These are phyloP conservation scores for Neofusicoccum sp. DNA, from an alignment of 2,329 filamentous ascomycete species.

Conservation along the genomic window DNA sequence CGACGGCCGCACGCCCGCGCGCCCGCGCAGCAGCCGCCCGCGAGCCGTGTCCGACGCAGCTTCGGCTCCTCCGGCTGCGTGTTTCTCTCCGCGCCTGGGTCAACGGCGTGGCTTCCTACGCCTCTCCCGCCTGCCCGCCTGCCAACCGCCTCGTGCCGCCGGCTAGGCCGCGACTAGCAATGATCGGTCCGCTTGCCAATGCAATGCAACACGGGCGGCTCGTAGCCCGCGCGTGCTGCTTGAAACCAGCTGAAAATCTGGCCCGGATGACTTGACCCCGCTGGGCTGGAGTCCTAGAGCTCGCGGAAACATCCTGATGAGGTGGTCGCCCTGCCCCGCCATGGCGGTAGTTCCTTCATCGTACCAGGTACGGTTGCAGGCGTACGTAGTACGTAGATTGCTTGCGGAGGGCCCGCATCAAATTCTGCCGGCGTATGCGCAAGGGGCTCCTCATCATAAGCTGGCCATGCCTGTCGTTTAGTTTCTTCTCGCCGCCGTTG, in stretches of 20 bases:
- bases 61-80: not conserved
- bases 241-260: not conserved
- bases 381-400: no score
- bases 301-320: not conserved
- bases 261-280: not conserved
- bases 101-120: not conserved
- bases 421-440: no score
- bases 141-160: not conserved
- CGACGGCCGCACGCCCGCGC: no score
- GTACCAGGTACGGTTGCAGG: not conserved
- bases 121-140: not conserved
- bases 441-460: constrained; percentile 3
- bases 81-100: no score
- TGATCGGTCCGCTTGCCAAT: not conserved
- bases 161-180: constrained; percentile 7
- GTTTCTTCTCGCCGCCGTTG: not conserved
- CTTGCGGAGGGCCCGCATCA: no score
- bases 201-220: not conserved
- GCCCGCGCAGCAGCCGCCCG: no score
- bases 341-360: not conserved
- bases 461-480: not conserved
- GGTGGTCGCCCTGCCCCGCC: not conserved
- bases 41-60: not conserved
- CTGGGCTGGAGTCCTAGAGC: not conserved
- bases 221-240: not conserved